phyloP scores from a whole-genome alignment of 768 basidiomycete species.

The Hortiboletus campestris region DNA sequence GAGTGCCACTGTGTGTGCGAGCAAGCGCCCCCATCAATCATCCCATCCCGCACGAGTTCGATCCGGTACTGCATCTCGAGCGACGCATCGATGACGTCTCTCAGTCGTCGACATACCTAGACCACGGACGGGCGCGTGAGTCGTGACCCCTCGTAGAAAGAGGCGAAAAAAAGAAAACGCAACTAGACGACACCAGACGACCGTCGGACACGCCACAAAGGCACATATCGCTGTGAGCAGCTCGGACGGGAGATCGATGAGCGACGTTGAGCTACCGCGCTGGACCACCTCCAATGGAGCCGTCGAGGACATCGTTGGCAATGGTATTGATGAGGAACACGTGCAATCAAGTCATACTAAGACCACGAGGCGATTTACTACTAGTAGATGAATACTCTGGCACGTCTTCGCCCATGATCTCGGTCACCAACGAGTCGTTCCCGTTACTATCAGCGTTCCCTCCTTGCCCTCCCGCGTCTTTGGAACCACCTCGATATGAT shows the following conservation, averaged over 20 bases:
- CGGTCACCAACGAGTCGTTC: slow-evolving; percentile 68
- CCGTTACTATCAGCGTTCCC: no score
- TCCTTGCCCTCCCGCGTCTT: slow-evolving; percentile 62
- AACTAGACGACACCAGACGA: slow-evolving; percentile 14
- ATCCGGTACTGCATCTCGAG: slow-evolving; percentile 38
- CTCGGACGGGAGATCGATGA: slow-evolving; percentile 18
- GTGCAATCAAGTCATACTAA: no score
- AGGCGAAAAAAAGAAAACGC: not conserved
- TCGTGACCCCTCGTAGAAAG: not conserved
- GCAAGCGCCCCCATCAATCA: slow-evolving; percentile 22
- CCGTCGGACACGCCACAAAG: slow-evolving; percentile 7
- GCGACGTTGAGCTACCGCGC: not conserved
- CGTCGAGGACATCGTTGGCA: not conserved
- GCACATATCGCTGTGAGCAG: slow-evolving; percentile 11
- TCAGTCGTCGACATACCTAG: slow-evolving; percentile 24
- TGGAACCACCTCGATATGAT: slow-evolving; percentile 85
- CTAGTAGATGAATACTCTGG: no score
- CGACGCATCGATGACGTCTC: slow-evolving; percentile 23
- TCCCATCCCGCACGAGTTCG: slow-evolving; percentile 39
- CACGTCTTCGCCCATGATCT: slow-evolving; percentile 54
- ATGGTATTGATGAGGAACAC: no score
- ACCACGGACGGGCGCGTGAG: not conserved
- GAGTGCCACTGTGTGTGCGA: no score
- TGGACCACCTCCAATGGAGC: not conserved
- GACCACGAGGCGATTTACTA: no score